Percentiles rank a stretch among this genome's conserved stretches.
These are phyloP conservation scores for Penicillium macrosclerotiorum DNA, from an alignment of 495 filamentous ascomycete genomes.

Conservation along the genomic window DNA sequence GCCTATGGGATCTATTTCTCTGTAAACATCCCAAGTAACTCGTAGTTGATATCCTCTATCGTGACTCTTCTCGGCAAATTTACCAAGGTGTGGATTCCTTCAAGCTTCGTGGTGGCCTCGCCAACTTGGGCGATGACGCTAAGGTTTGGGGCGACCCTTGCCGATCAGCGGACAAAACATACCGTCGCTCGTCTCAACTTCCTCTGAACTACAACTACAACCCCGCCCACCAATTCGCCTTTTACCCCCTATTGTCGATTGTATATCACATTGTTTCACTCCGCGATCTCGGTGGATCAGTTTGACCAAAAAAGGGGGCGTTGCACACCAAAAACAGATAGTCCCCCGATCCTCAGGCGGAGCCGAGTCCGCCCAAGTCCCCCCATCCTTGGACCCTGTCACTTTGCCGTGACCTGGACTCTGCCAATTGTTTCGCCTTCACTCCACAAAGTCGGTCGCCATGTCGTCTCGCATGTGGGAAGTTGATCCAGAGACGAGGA, in stretches of 20 bases:
- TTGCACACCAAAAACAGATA: constrained; percentile 9
- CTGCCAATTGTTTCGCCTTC: constrained; percentile 3
- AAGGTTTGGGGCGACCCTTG: constrained; percentile 21
- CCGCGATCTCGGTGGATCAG: constrained; percentile 2
- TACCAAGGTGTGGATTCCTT: neutral
- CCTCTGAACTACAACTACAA: neutral
- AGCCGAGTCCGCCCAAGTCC: constrained; percentile 8
- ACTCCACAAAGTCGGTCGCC: constrained; percentile 10
- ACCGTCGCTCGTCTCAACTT: neutral
- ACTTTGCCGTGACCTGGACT: neutral
- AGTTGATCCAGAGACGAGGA: constrained; percentile 91
- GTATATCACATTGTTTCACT: neutral
- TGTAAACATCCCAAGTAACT: no score
- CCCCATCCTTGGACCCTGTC: neutral
- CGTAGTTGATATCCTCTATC: no score
- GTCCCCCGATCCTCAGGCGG: constrained; percentile 3
- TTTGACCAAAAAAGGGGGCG: constrained; percentile 10
- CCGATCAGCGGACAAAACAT: constrained; percentile 26
- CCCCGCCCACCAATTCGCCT: constrained; percentile 8
- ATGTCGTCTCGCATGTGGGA: constrained; percentile 84
- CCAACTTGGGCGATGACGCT: constrained; percentile 19
- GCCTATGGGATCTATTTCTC: constrained; percentile 3
- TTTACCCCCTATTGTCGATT: neutral
- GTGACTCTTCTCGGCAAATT: no score
- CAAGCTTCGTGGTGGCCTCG: neutral